Percentiles rank a stretch among this genome's conserved stretches.
phyloP scores from a whole-genome alignment of 2,329 filamentous ascomycete species.

The Alternaria sp. region DNA sequence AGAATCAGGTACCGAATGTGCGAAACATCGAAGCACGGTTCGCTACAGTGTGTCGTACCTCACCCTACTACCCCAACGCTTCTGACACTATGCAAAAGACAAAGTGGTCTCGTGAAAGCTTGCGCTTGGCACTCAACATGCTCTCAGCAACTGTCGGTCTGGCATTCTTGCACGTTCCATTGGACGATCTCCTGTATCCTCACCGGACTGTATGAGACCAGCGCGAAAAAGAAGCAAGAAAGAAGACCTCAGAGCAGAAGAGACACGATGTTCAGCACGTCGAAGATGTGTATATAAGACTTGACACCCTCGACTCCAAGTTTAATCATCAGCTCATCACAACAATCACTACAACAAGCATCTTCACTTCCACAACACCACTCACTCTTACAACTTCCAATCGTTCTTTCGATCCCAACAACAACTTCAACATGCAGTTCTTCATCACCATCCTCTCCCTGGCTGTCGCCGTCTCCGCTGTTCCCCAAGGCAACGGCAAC shows the following conservation, averaged over 20 bases:
- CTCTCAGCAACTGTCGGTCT: neutral
- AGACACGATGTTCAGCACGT: neutral
- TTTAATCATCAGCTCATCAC: neutral
- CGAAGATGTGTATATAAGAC: neutral
- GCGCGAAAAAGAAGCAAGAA: neutral
- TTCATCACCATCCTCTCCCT: neutral
- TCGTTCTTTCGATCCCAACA: neutral
- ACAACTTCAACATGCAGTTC: neutral
- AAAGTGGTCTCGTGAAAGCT: neutral
- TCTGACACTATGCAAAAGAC: neutral
- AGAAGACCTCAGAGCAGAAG: neutral
- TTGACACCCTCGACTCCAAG: neutral
- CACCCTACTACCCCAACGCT: neutral
- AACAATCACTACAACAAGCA: neutral
- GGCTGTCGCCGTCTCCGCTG: neutral
- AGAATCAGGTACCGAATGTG: neutral
- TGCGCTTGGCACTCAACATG: neutral
- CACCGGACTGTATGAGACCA: neutral
- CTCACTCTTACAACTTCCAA: neutral
- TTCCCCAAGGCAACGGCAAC: neutral
- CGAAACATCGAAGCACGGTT: neutral
- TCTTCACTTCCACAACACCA: neutral
- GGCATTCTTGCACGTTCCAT: neutral
- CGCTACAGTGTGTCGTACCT: neutral
- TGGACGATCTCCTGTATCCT: neutral